phyloP scores from a whole-genome alignment of 768 basidiomycete species.

The Tylopilus subfusipes region DNA sequence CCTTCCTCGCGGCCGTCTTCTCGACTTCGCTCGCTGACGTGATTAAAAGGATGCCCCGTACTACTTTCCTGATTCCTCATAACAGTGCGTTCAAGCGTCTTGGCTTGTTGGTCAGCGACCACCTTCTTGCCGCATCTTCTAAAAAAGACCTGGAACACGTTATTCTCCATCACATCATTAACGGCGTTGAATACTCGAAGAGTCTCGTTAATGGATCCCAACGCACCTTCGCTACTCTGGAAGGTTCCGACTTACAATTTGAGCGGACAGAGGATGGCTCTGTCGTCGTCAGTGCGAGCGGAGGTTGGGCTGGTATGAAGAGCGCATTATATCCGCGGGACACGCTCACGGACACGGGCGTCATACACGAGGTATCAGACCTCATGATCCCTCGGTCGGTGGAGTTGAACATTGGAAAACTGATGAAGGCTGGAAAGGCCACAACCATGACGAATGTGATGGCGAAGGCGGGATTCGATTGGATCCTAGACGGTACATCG shows the following conservation, averaged over 20 bases:
- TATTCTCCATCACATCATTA: constrained; percentile 82
- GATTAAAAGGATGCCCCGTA: constrained; percentile 59
- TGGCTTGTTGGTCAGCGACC: constrained; percentile 78
- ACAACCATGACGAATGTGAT: constrained; percentile 86
- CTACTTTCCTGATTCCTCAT: constrained; percentile 81
- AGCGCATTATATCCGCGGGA: constrained; percentile 57
- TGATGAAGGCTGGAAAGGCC: constrained; percentile 84
- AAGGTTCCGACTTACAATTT: constrained; percentile 78
- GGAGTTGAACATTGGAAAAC: constrained; percentile 82
- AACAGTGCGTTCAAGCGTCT: constrained; percentile 88
- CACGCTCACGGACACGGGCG: constrained; percentile 83
- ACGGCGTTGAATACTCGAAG: constrained; percentile 68
- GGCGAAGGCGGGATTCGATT: constrained; percentile 80
- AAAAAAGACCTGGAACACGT: constrained; percentile 80
- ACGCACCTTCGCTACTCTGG: constrained; percentile 75
- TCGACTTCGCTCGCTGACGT: constrained; percentile 78
- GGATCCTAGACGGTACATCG: constrained; percentile 83
- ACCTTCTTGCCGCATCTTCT: constrained; percentile 76
- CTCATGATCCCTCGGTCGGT: constrained; percentile 85
- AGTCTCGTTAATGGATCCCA: constrained; percentile 60
- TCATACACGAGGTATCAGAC: constrained; percentile 84
- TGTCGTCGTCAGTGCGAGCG: constrained; percentile 57
- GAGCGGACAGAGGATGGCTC: constrained; percentile 53
- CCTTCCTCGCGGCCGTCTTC: constrained; percentile 87
- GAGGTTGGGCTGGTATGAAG: constrained; percentile 74